Evolutionary conservation across 2,329 filamentous ascomycete genomes (phyloP), one percentile per base, ranked within the genome.

Genomic region (Didymella lethalis): DNA sequence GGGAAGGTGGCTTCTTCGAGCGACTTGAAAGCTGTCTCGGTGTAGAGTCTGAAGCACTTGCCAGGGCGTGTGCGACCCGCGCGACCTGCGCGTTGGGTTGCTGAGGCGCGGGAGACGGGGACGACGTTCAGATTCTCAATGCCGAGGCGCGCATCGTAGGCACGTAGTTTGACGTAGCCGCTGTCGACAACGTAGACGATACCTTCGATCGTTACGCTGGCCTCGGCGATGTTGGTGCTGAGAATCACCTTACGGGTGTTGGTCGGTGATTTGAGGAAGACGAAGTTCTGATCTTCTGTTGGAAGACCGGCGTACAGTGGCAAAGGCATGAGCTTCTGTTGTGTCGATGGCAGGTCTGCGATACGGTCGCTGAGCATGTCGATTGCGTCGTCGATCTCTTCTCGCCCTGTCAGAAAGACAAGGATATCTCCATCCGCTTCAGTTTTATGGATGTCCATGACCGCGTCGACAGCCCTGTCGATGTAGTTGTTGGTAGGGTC

Each of bases 181-280:
- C 87, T 89, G 76, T 99, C 95, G 48, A 98, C 81, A 6, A 99
- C 94, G 71, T 92, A 96, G 54, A 93, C 88, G 60, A 98, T 93
- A 2, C 92, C 93, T 52, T 95, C 89, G 55, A 98, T 16, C 91
- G 95, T 98, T 43, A 99, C 90, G 1, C 92, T 97, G 4, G 95
- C 94, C 80, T 99, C 95, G 12, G 95, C 93, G 64, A 98, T 97
- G 74, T 98, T 98, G 58, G 95, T 98, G 4, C 92, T 90, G 65
- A 97, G 89, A 34, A 99, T 91, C 38, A 97, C 90, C 74, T 98
- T 98, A 41, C 95, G 86, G 1, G 89, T 93, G 59, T 93, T 89
- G 61, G 91, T 88, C 0, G 91, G 88, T 2, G 93, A 82, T 53
- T 90, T 88, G 68, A 97, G 92, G 73, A 98, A 98, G 40, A 98